These are phyloP conservation scores for Eucalyptus tenuipes DNA, from an alignment of 345 rosid genomes.

Conservation along the genomic window DNA sequence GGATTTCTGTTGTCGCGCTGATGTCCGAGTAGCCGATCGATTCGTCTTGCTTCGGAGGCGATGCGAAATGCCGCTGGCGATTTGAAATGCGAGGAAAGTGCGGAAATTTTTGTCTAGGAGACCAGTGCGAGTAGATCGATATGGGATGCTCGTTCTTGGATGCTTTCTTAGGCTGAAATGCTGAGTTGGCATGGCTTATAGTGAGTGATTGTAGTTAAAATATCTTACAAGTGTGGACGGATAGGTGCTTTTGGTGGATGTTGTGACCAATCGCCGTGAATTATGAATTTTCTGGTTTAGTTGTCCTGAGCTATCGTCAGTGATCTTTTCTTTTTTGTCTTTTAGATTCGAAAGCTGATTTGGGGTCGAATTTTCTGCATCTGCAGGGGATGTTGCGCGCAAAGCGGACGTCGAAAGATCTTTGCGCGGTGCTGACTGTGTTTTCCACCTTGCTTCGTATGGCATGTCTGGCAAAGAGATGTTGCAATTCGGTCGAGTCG, in stretches of 20 bases:
- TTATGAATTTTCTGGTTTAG: neutral
- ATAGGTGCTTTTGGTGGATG: neutral
- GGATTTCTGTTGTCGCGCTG: neutral
- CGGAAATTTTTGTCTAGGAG: neutral
- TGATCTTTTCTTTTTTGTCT: neutral
- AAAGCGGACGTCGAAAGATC: slow-evolving; percentile 60
- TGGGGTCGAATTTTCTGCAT: neutral
- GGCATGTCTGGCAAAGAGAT: slow-evolving; percentile 98
- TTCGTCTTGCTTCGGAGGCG: neutral
- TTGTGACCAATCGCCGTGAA: neutral
- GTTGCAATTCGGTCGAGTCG: slow-evolving; percentile 77
- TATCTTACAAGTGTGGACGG: neutral
- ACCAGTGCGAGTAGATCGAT: neutral
- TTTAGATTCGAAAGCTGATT: neutral
- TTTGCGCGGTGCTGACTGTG: slow-evolving; percentile 59
- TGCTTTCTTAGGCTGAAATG: neutral
- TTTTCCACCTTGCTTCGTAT: slow-evolving; percentile 77
- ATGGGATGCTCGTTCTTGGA: neutral
- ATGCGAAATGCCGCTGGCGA: neutral
- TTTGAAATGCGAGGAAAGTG: neutral
- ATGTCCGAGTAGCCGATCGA: neutral
- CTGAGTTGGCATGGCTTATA: neutral
- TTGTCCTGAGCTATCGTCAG: neutral
- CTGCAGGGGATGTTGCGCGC: slow-evolving; percentile 43
- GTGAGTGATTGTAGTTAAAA: neutral